These are phyloP conservation scores for Aspergillus egyptiacus DNA, from an alignment of 495 filamentous ascomycete genomes.

Conservation along the genomic window DNA sequence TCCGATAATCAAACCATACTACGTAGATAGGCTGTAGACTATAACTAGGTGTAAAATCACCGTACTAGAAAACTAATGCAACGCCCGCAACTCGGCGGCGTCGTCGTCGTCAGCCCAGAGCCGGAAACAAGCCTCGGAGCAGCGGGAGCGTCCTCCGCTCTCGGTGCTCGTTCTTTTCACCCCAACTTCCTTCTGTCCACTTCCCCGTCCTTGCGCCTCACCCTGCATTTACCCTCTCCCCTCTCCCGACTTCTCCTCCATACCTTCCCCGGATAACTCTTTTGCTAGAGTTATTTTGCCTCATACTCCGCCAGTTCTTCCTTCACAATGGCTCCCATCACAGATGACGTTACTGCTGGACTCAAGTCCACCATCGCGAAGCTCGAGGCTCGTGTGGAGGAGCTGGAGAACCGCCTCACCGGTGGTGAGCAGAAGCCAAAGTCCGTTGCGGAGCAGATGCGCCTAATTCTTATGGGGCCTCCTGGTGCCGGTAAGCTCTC, in stretches of 20 bases:
- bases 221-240: constrained; percentile 5
- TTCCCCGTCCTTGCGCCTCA: constrained; percentile 23
- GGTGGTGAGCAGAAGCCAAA: constrained; percentile 48
- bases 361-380: constrained; percentile 72
- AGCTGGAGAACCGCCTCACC: constrained; percentile 64
- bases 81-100: neutral
- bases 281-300: constrained; percentile 28
- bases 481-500: constrained; percentile 98
- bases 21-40: no score
- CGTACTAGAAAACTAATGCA: no score
- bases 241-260: constrained; percentile 5
- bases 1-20: no score
- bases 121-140: constrained; percentile 18
- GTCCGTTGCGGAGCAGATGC: constrained; percentile 53
- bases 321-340: constrained; percentile 74
- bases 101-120: neutral
- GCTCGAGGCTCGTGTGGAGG: constrained; percentile 76
- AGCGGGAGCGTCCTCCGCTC: constrained; percentile 26
- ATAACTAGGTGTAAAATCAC: no score
- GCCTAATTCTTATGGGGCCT: constrained; percentile 97
- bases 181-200: constrained; percentile 29
- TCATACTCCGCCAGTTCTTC: constrained; percentile 18
- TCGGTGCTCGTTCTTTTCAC: constrained; percentile 22
- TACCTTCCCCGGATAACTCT: constrained; percentile 3
- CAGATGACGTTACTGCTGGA: constrained; percentile 65